Evolutionary conservation across 2,329 filamentous ascomycete genomes (phyloP).

Genomic region (Calonectria pauciramosa): DNA sequence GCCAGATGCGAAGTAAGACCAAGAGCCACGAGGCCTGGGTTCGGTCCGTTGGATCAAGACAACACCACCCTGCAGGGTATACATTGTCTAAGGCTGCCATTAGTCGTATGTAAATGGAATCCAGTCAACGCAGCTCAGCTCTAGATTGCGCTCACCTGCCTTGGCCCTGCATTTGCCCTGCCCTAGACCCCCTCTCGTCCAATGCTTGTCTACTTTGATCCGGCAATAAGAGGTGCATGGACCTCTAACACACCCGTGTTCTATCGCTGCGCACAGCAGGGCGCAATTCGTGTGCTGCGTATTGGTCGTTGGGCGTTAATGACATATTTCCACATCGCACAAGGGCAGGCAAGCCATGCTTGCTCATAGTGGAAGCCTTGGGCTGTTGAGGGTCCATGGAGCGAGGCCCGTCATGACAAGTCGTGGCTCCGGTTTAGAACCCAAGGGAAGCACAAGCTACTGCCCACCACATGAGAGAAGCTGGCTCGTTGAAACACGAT

Average conservation of each 20-base stretch:
- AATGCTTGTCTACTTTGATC: slow-evolving; percentile 16
- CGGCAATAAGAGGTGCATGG: slow-evolving; percentile 22
- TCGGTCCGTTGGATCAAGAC: slow-evolving; percentile 1
- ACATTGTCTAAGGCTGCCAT: not conserved
- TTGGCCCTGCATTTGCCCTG: slow-evolving; percentile 12
- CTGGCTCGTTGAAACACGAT: not conserved
- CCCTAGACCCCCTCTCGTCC: slow-evolving; percentile 10
- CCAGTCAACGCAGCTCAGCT: slow-evolving; percentile 7
- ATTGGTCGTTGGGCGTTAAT: slow-evolving; percentile 4
- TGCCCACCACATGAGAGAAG: not conserved
- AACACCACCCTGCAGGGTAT: not conserved
- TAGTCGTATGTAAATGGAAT: not conserved
- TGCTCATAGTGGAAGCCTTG: not conserved
- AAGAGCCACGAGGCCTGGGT: slow-evolving; percentile 7
- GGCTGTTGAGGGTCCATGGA: not conserved
- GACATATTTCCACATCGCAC: not conserved
- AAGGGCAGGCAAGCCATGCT: slow-evolving; percentile 13
- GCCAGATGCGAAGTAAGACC: not conserved
- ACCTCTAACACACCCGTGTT: slow-evolving; percentile 25
- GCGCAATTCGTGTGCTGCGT: not conserved
- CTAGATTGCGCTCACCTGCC: slow-evolving; percentile 19
- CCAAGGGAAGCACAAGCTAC: not conserved
- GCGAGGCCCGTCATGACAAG: not conserved
- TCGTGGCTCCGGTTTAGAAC: not conserved
- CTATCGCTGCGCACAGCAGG: not conserved